Percentiles rank a stretch among this genome's conserved stretches.
Conservation (phyloP, 495 filamentous ascomycete genomes). For the Tuber borchii region DNA sequence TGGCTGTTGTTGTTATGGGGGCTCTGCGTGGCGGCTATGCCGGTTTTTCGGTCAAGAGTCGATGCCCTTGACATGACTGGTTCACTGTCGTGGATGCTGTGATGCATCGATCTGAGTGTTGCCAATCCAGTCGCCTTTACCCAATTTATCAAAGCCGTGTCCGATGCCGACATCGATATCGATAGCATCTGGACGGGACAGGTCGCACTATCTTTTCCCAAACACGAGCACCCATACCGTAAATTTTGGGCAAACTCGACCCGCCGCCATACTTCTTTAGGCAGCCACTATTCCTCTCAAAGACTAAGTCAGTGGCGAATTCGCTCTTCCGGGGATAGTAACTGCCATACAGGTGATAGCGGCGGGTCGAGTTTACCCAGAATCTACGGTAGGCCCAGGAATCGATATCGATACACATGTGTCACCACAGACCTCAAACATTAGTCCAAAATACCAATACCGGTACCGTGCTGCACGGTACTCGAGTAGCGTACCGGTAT, state of each 20-base stretch:
- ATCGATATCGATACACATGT: background rate
- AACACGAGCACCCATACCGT: background rate
- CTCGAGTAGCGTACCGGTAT: too few species aligned
- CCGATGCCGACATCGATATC: background rate
- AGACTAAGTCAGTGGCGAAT: too few species aligned
- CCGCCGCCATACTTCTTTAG: too few species aligned
- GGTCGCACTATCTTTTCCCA: background rate
- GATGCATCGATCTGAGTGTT: background rate
- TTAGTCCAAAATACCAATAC: background rate
- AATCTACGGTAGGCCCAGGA: too few species aligned
- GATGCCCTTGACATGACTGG: background rate
- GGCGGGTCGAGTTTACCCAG: too few species aligned
- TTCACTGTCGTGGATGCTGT: background rate
- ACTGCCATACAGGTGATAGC: too few species aligned
- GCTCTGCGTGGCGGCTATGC: background rate
- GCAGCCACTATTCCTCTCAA: too few species aligned
- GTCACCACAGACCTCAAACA: background rate
- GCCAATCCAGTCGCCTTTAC: background rate
- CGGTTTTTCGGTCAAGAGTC: background rate
- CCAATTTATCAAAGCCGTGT: background rate
- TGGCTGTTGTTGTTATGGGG: background rate
- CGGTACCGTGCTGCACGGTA: background rate
- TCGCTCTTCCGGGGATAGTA: too few species aligned
- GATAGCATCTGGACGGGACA: background rate
- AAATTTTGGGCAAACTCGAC: too few species aligned